Evolutionary conservation across 805 yeast genomes (phyloP), one percentile per base, ranked within the genome.

Genomic region (Candida piceae): DNA sequence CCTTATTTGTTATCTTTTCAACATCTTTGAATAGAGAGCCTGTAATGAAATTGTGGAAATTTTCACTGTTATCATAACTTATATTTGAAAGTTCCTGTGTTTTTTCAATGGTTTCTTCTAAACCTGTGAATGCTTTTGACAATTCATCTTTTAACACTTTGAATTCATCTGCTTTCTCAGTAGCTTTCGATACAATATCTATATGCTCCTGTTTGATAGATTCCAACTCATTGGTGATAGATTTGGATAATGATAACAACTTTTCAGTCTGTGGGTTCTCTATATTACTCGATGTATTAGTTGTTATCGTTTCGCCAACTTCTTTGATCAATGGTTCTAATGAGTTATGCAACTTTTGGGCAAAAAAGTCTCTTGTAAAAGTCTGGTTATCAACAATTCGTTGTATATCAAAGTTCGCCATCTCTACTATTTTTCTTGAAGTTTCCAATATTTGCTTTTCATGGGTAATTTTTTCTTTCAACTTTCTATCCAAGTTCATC

Each of bases 401-500:
- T 5, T 37, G 22, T 11, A 63, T 32, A 25, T 63, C 63, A 4
- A 40, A 37, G 32, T 57, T 57, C 31, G 60, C 52, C 4, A 50
- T 40, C 17, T 52, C 52, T n/a, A 63, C 47, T 2, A 62, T 41
- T 19, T 35, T 35, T 29, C 36, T 35, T 5, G 48, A 37, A 4
- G 35, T 33, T 7, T 26, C 20, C 11, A 45, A n/a, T 10, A 53
- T 27, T 3, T 44, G 34, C 16, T 11, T 9, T 31, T 50, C 53
- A 7, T 35, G 39, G 5, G 17, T 8, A 20, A 35, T 29, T 29
- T 47, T 46, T 0, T 49, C 39, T 37, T 57, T 61, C 39, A 65
- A 55, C 27, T 50, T 54, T 5, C 53, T 54, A 9, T 67, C 62
- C 2, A 64, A 54, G 7, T 49, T 44, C 25, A 59, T 47, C 16